phyloP scores from a whole-genome alignment of 495 filamentous ascomycete genomes.

The Choiromyces venosus region DNA sequence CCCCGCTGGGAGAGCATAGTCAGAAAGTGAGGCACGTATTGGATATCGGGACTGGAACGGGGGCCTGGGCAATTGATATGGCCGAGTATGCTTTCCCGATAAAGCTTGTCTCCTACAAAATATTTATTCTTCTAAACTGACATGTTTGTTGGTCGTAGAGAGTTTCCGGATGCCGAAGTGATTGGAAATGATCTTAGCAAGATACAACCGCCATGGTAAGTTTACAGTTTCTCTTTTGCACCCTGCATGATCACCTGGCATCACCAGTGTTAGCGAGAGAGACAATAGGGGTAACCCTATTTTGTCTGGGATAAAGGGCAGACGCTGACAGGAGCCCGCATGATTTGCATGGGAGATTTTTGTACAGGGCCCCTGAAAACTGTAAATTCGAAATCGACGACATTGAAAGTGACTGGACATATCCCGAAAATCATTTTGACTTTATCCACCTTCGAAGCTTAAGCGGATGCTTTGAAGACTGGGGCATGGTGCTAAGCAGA shows the following conservation, averaged over 20 bases:
- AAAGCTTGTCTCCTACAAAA: not conserved
- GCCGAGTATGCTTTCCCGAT: conserved; percentile 34
- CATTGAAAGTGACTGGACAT: conserved; percentile 56
- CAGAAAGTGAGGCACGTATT: conserved; percentile 50
- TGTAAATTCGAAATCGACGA: conserved; percentile 61
- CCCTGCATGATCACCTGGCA: not conserved
- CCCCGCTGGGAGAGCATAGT: conserved; percentile 48
- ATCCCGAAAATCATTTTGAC: conserved; percentile 54
- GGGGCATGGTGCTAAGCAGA: conserved; percentile 48
- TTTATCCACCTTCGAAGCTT: conserved; percentile 56
- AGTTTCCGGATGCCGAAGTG: conserved; percentile 23
- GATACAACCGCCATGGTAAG: conserved; percentile 53
- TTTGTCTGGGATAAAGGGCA: not conserved
- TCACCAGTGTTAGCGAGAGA: not conserved
- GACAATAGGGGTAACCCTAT: not conserved
- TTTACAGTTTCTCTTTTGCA: not conserved
- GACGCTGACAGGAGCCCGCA: too few species aligned
- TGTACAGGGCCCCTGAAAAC: conserved; percentile 48
- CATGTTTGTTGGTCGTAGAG: conserved; percentile 5
- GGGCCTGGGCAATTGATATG: conserved; percentile 59
- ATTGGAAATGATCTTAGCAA: conserved; percentile 62
- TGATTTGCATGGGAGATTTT: not conserved
- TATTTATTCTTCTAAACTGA: not conserved
- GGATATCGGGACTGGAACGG: conserved; percentile 63
- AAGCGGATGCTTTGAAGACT: conserved; percentile 55